Base-by-base conservation (phyloP, 306 rosid species). In the Hippophae gyantsensis region DNA sequence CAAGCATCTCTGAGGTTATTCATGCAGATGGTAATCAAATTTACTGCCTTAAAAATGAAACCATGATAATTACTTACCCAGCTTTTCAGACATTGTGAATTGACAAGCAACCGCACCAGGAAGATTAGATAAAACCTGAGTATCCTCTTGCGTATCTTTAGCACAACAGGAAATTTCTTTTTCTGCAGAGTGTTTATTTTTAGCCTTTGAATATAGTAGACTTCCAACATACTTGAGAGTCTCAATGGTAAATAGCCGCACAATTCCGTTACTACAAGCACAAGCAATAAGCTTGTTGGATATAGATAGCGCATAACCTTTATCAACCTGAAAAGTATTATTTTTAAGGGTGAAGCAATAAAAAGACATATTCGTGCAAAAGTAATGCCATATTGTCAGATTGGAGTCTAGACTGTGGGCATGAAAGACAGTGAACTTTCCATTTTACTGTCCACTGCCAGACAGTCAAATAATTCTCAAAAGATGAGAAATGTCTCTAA, bases 71-170 rank as follows among this genome's bases (percentile, higher is more conserved):
- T 64, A 58, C 87, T 77, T 74, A 86, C 95, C 95, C 56, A 86
- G 87, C 70, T 79, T 86, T 65, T 83, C 86, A 47, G 78, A 68
- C 66, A 70, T 74, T 58, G 82, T 81, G 74, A 86, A 86, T 65
- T 77, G 83, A 54, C 95, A 83, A 43, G 90, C 90, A 52, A 81
- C 69, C 14, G 95, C 95, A 79, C 81, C 95, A 43, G 95, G 95
- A 70, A 81, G 79, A 38, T 43, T 45, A 78, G 52, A 72, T 23
- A 64, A 56, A 43, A 60, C 72, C 55, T 71, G 77, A 50, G 66
- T 47, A 69, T 69, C 78, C 51, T 60, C 76, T 58, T 78, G 81
- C 5, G 69, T 64, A 63, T 60, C 73, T 56, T 40, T n/a, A 53
- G 69, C 54, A 60, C 57, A 50, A 71, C 61, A 49, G 73, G 59